Conservation (phyloP, 768 basidiomycete species). For the Hericium erinaceus region DNA sequence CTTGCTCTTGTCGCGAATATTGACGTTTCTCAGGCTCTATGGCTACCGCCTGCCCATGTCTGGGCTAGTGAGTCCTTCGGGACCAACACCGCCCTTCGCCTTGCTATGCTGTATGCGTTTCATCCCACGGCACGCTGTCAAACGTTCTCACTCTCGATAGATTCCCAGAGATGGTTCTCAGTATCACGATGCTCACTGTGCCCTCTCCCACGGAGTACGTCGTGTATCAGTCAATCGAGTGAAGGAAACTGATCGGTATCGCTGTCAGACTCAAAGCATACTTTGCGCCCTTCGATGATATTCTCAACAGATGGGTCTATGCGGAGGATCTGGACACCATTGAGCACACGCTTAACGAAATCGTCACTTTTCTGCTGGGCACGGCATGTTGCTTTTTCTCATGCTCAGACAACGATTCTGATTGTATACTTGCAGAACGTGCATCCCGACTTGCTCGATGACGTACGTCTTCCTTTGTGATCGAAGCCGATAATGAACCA, state of each 20-base stretch:
- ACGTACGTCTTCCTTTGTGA: constrained; percentile 4
- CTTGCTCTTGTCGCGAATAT: too few relatives aligned
- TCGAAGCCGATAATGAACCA: neutral
- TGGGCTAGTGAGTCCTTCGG: constrained; percentile 19
- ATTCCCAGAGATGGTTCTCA: constrained; percentile 15
- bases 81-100: constrained; percentile 16
- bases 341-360: neutral
- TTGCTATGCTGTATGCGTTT: constrained; percentile 13
- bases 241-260: neutral
- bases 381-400: neutral
- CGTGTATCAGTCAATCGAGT: neutral
- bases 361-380: neutral
- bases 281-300: neutral
- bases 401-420: neutral
- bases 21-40: constrained; percentile 9
- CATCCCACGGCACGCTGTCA: neutral
- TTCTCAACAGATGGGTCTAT: neutral
- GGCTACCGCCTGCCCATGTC: constrained; percentile 19
- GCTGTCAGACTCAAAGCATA: neutral
- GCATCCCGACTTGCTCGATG: constrained; percentile 10
- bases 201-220: constrained; percentile 10
- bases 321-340: neutral
- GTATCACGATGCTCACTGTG: constrained; percentile 9
- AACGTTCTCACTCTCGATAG: neutral
- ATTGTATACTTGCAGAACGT: constrained; percentile 6